These are phyloP conservation scores for Tetradesmus lagerheimii DNA, from an alignment of 139 green algal species.

Conservation along the genomic window DNA sequence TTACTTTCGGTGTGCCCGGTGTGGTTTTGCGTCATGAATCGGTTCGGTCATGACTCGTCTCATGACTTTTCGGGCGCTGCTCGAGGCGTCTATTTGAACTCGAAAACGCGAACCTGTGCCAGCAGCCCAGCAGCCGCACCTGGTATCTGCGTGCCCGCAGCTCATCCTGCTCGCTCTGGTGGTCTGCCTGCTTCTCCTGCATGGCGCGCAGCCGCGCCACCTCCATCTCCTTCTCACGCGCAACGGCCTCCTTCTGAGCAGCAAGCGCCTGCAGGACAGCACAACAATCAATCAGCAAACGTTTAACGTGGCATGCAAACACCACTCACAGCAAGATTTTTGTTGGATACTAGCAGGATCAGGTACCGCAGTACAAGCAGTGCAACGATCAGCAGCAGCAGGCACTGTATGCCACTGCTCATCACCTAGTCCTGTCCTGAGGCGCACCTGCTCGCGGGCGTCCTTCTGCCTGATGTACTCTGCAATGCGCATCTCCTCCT, in stretches of 20 bases:
- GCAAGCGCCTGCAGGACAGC: conserved; percentile 54
- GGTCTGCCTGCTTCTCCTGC: conserved; percentile 87
- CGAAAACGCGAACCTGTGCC: not conserved
- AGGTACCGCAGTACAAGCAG: too few relatives aligned
- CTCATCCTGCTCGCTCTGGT: conserved; percentile 87
- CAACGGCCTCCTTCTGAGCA: conserved; percentile 79
- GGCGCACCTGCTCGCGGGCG: conserved; percentile 70
- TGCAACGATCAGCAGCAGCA: not conserved
- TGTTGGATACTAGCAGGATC: too few relatives aligned
- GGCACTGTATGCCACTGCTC: not conserved
- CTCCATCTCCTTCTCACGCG: conserved; percentile 88
- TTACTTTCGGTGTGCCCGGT: too few relatives aligned
- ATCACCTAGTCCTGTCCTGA: not conserved
- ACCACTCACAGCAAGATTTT: not conserved
- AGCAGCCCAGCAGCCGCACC: not conserved
- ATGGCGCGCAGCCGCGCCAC: conserved; percentile 83
- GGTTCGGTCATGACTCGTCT: too few relatives aligned
- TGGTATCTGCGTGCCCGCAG: conserved; percentile 80
- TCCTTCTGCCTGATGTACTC: conserved; percentile 85
- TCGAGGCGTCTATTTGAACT: too few relatives aligned
- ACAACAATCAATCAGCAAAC: not conserved
- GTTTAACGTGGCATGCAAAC: not conserved
- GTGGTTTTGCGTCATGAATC: too few relatives aligned
- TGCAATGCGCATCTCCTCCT: conserved; percentile 85
- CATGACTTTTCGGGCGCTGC: too few relatives aligned